A percentile compares a stretch with the other conserved stretches of the same genome.
These are phyloP conservation scores for Coniella lustricola DNA, from an alignment of 2,329 filamentous ascomycete species.

Conservation along the genomic window DNA sequence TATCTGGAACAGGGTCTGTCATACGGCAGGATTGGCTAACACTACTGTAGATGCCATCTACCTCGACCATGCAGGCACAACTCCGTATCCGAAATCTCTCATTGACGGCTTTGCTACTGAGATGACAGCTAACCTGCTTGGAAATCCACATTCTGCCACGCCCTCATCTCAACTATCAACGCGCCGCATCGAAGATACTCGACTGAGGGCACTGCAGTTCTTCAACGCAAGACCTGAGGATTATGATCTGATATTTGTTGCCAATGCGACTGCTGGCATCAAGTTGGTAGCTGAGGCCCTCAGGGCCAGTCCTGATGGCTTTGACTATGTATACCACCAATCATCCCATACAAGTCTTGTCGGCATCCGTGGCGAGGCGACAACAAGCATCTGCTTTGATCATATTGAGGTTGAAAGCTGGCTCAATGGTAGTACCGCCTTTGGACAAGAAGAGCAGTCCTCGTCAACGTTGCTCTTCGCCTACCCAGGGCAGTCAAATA, in stretches of 20 bases:
- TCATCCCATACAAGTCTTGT: slow-evolving; percentile 84
- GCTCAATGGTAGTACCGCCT: slow-evolving; percentile 40
- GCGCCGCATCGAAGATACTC: slow-evolving; percentile 66
- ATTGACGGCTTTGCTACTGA: slow-evolving; percentile 75
- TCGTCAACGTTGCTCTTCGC: slow-evolving; percentile 52
- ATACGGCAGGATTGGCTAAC: background rate
- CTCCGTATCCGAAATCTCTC: slow-evolving; percentile 70
- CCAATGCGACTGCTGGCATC: slow-evolving; percentile 80
- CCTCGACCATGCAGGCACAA: slow-evolving; percentile 94
- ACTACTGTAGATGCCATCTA: slow-evolving; percentile 58
- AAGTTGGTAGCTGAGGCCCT: slow-evolving; percentile 78
- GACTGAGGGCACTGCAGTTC: slow-evolving; percentile 63
- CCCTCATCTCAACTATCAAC: slow-evolving; percentile 72
- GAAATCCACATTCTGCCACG: slow-evolving; percentile 88
- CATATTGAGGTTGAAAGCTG: slow-evolving; percentile 59
- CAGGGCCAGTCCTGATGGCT: slow-evolving; percentile 60
- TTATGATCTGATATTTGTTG: slow-evolving; percentile 84
- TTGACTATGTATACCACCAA: slow-evolving; percentile 75
- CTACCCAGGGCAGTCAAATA: slow-evolving; percentile 87
- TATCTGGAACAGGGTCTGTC: background rate
- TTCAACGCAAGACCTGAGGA: slow-evolving; percentile 74
- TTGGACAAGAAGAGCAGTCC: slow-evolving; percentile 17
- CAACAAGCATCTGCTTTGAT: slow-evolving; percentile 56
- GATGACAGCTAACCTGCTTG: slow-evolving; percentile 72
- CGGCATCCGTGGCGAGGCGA: slow-evolving; percentile 68